Evolutionary conservation across 208 protist genomes (phyloP).

Genomic region (Acanthamoeba divionensis): DNA sequence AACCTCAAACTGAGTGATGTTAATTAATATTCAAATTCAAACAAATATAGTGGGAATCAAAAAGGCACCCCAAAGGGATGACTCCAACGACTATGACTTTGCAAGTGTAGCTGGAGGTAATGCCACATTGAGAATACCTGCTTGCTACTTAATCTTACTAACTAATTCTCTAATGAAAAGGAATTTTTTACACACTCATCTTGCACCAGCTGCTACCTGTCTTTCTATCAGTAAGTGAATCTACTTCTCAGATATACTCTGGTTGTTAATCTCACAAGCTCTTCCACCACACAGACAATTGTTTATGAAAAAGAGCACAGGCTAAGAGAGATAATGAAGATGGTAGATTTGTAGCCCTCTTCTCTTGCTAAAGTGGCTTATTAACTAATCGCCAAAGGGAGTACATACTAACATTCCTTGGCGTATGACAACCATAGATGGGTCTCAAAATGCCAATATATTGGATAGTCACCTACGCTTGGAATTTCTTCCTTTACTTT

Average conservation of each 20-base stretch:
- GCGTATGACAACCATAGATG: not conserved
- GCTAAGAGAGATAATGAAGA: conserved; percentile 59
- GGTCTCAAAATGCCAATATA: conserved; percentile 57
- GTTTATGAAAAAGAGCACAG: conserved; percentile 62
- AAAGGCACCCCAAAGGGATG: not conserved
- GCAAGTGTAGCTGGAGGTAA: not conserved
- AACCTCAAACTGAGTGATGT: not conserved
- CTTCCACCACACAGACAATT: not conserved
- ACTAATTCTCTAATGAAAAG: not conserved
- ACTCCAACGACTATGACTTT: not conserved
- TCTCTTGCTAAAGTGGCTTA: not conserved
- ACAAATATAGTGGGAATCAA: not conserved
- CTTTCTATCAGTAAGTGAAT: not conserved
- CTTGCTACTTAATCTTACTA: conserved; percentile 22
- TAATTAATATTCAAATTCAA: not conserved
- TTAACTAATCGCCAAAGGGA: too few relatives aligned
- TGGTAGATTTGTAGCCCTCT: not conserved
- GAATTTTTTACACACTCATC: conserved; percentile 41
- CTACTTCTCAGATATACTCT: not conserved
- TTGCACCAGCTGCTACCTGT: conserved; percentile 50
- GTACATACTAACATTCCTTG: not conserved
- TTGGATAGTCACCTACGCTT: conserved; percentile 50
- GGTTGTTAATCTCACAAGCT: not conserved
- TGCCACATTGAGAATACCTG: too few relatives aligned
- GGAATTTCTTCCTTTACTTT: conserved; percentile 48